A percentile compares a stretch with the other conserved stretches of the same genome.
Conservation (phyloP, 2,329 filamentous ascomycete species). For the Colletotrichum gloeosporioides region DNA sequence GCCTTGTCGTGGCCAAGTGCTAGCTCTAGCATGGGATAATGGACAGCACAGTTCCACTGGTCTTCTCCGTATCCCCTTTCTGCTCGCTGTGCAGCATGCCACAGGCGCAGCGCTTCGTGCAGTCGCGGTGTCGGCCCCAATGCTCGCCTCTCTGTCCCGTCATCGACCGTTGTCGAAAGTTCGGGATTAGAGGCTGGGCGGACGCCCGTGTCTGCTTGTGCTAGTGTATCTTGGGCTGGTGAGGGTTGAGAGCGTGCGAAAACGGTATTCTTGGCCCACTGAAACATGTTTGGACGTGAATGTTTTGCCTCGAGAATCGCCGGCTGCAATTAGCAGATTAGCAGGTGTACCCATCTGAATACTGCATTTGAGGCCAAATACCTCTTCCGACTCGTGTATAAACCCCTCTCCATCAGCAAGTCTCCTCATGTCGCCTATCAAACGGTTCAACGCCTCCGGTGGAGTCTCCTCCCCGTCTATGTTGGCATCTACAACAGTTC, state of each 20-base stretch:
- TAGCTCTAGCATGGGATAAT: background rate
- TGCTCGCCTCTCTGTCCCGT: background rate
- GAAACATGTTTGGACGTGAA: background rate
- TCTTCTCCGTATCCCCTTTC: background rate
- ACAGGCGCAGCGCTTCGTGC: background rate
- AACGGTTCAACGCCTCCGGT: background rate
- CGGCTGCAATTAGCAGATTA: background rate
- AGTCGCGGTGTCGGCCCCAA: background rate
- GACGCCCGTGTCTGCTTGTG: background rate
- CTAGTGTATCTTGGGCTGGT: background rate
- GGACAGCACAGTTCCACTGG: background rate
- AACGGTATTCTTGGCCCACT: background rate
- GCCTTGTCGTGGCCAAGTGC: background rate
- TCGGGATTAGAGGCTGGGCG: background rate
- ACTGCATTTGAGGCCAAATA: background rate
- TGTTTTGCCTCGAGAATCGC: background rate
- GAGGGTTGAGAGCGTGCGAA: background rate
- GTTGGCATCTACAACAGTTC: background rate
- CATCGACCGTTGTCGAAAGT: background rate
- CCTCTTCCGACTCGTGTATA: background rate
- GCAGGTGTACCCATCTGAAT: background rate
- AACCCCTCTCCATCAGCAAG: background rate
- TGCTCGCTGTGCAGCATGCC: background rate
- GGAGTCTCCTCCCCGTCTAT: background rate
- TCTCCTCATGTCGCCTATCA: background rate